Evolutionary conservation across 1,284 basidiomycete species (phyloP), one percentile per base, ranked within the genome.

Genomic region (Exobasidium cylindrosporum): DNA sequence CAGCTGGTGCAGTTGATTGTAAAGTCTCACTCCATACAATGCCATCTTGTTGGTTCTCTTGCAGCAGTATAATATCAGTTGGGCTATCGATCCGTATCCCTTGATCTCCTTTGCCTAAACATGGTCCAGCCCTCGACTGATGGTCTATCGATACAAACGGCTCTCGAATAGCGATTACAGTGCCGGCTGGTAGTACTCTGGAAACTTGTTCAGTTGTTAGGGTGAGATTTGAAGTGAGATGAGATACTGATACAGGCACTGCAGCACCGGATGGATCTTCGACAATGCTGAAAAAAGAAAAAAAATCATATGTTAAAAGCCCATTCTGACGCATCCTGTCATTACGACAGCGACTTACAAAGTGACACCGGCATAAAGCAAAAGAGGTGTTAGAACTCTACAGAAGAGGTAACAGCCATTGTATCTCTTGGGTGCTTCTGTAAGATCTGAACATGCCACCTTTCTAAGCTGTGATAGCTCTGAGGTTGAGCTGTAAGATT

Each of bases 1-100:
- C 26, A 21, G 47, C 14, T 2, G 47, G 47, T 28, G 26, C 5
- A 10, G 7, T 40, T 17, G 35, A 40, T 10, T 7, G 35, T 10
- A 17, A 40, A 6, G 43, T 32, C 4, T 43, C 24, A 26, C 7
- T 40, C 61, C 60, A 62, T 14, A 32, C 6, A 17, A 61, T 13
- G 23, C 28, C 21, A 14, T 17, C 26, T 10, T 11, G 26, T 10
- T 59, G 24, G 4, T 29, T 23, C 23, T 35, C 28, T 30, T 70
- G 66, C 7, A 78, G 57, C 24, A 79, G 62, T 26, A 65, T 61
- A 7, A 79, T 63, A 44, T 79, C 77, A 17, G 76, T 73, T 2
- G 76, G 76, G 11, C 74, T 77, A 35, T 78, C 77, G 6, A 78
- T 66, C 5, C 76, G 69, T 30, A 79, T 56, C 1, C 77, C 77